Evolutionary conservation across 73 alveolate species (phyloP), one percentile per base, ranked within the genome.

Genomic region (Blepharisma japonicum): DNA sequence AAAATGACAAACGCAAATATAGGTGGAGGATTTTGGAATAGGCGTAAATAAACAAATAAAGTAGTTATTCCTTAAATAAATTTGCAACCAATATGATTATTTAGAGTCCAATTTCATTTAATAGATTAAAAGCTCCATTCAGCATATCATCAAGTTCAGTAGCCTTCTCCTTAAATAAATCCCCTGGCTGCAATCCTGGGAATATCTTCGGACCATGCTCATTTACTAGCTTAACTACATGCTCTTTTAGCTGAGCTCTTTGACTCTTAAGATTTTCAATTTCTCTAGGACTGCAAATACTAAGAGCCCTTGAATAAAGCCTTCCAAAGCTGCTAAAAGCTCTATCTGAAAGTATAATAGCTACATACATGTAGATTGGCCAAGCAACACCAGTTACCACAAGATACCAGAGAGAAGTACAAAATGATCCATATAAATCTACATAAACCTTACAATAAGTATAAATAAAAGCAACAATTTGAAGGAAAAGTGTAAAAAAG

Each of bases 311-410:
- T 20, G 87, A 23, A 55, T 79, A 49, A 53, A 88, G 72, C 68
- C 54, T 77, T 14, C 79, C 55, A 5, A 80, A 87, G 79, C 81
- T 55, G 45, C 72, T 56, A 8, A 66, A 50, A 49, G 86, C 82
- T 7, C 89, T 89, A 71, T 91, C 97, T 25, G 84, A 49, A 0
- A 92, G 85, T 45, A 88, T 56, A 56, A 91, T 85, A 85, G 90
- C 84, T 39, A 89, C 79, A 70, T 81, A 85, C 53, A 81, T 47
- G 71, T 88, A 88, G 46, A 87, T 23, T 9, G 97, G 97, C 92
- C 90, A 91, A 68, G 78, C 66, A 45, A 91, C 42, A 55, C 79
- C 56, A 88, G 88, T 88, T 14, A 71, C 27, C 14, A 85, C 23
- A 0, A 71, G 68, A 49, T 78, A 45, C 51, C 23, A 6, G 18